Conservation (phyloP, 164 flowering plant species). For the Annona cherimola region DNA sequence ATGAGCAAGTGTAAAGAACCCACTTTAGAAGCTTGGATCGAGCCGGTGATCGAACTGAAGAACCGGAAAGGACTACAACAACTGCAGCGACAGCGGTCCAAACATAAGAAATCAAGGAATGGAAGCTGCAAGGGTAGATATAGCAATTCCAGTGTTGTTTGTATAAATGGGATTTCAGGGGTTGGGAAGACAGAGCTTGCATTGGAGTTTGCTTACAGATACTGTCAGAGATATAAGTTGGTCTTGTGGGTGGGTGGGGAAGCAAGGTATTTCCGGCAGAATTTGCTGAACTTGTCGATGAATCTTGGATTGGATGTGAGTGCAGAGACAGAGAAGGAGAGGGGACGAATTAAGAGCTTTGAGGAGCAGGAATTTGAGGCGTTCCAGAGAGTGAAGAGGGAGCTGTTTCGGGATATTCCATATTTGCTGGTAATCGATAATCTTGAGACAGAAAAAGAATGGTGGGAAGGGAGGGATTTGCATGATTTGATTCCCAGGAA, state of each 20-base stretch:
- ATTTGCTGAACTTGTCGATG: conserved; percentile 58
- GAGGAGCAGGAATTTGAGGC: conserved; percentile 90
- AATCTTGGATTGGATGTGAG: conserved; percentile 74
- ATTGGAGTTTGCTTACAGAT: conserved; percentile 70
- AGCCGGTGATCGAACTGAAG: conserved; percentile 38
- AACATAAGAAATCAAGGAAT: conserved; percentile 60
- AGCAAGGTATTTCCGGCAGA: conserved; percentile 74
- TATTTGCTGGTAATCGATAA: conserved; percentile 77
- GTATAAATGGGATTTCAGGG: conserved; percentile 66
- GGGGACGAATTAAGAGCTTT: conserved; percentile 76
- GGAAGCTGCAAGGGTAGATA: conserved; percentile 39
- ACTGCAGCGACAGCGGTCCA: conserved; percentile 43
- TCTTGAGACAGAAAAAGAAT: conserved; percentile 76
- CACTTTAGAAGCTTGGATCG: conserved; percentile 63
- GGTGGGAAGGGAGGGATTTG: conserved; percentile 89
- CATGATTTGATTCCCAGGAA: conserved; percentile 74
- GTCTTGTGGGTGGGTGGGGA: conserved; percentile 93
- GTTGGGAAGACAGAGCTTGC: conserved; percentile 88
- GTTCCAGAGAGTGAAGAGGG: conserved; percentile 78
- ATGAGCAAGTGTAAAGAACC: conserved; percentile 61
- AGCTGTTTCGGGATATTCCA: conserved; percentile 77
- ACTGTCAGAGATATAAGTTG: conserved; percentile 74
- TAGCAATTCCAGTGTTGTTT: conserved; percentile 37
- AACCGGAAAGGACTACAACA: conserved; percentile 30
- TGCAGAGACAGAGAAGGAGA: conserved; percentile 77